These are phyloP conservation scores for Yamadazyma atmosphaerica DNA, from an alignment of 1,139 yeast species.

Conservation along the genomic window DNA sequence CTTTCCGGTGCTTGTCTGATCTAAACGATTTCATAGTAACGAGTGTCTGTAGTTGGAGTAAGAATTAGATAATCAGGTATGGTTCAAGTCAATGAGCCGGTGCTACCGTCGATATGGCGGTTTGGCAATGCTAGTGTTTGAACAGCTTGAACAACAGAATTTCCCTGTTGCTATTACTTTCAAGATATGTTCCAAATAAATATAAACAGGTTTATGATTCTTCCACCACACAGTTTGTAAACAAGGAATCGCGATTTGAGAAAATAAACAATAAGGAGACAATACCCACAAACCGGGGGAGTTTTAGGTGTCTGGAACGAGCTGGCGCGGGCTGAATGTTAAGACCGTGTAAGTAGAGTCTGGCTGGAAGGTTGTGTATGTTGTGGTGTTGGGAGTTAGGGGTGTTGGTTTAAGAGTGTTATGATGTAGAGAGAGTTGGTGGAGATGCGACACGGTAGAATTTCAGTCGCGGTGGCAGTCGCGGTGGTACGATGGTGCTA, in stretches of 20 bases:
- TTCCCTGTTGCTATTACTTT: background rate
- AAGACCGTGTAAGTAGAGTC: no score
- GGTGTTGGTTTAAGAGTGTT: no score
- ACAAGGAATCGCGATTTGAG: background rate
- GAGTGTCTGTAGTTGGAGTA: slow-evolving; percentile 11
- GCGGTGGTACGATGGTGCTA: background rate
- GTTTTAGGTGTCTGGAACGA: background rate
- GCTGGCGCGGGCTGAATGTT: background rate
- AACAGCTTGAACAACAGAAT: no score
- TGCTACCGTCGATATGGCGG: no score
- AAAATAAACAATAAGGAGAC: background rate
- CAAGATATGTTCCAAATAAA: background rate
- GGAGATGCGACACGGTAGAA: background rate
- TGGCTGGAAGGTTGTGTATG: no score
- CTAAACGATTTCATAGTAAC: slow-evolving; percentile 17
- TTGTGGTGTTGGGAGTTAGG: no score
- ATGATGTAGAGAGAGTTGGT: background rate
- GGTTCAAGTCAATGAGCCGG: no score
- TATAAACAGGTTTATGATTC: no score
- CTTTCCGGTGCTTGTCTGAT: slow-evolving; percentile 25
- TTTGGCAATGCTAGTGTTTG: no score
- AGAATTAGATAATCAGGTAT: no score
- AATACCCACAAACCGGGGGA: background rate
- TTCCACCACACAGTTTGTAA: no score
- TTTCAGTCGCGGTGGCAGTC: background rate